Percentiles rank a stretch among this genome's conserved stretches.
Evolutionary conservation across 2,329 filamentous ascomycete genomes (phyloP).

Genomic region (Beauveria scarabaeidicola): DNA sequence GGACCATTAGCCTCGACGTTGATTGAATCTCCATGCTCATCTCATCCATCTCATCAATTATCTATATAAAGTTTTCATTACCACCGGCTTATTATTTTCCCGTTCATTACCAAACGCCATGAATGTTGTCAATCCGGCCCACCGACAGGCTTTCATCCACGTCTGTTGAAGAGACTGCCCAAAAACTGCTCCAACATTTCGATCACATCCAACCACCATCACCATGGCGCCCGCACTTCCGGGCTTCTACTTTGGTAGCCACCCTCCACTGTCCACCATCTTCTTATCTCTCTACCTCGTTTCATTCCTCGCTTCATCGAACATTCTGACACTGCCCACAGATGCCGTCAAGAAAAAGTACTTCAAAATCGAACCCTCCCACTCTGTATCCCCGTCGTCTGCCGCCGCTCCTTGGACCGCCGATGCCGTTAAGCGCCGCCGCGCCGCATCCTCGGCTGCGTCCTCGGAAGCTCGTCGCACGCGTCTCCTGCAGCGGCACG

Average conservation of each 20-base stretch:
- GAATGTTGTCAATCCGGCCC: background rate
- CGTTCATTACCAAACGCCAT: background rate
- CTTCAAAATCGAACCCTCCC: conserved; percentile 56
- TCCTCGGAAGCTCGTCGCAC: conserved; percentile 19
- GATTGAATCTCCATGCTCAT: background rate
- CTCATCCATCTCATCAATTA: too few relatives aligned
- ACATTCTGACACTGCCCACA: conserved; percentile 17
- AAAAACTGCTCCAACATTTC: background rate
- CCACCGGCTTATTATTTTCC: too few relatives aligned
- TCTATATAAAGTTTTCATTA: too few relatives aligned
- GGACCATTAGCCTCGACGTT: background rate
- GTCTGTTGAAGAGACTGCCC: background rate
- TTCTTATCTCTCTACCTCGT: background rate
- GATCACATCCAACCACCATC: background rate
- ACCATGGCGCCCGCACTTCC: conserved; percentile 34
- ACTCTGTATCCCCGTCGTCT: conserved; percentile 35
- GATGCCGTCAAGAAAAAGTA: conserved; percentile 54
- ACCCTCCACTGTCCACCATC: background rate
- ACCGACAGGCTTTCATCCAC: background rate
- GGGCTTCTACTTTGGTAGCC: conserved; percentile 46
- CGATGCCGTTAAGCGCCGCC: conserved; percentile 50
- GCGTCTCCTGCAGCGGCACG: conserved; percentile 27
- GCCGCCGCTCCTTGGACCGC: conserved; percentile 43
- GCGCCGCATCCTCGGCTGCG: conserved; percentile 31
- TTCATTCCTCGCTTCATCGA: background rate